Evolutionary conservation across 2,329 filamentous ascomycete genomes (phyloP), one percentile per base, ranked within the genome.

Genomic region (Chrysoporthe austroafricana): DNA sequence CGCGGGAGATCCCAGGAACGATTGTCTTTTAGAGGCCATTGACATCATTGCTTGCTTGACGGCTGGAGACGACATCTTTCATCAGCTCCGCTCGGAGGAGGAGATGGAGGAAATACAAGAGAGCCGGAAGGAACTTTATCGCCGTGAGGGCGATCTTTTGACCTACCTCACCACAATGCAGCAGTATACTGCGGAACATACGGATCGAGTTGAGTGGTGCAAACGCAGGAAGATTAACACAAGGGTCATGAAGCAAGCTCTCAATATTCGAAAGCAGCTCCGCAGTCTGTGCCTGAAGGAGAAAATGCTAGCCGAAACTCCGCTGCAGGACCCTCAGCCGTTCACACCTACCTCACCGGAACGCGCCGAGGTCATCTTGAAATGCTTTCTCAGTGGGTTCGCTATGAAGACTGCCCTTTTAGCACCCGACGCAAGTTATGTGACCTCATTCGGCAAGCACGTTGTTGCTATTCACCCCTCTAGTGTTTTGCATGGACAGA

Each of bases 21-120:
- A 92, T 72, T 96, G 94, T 72, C 80, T 97, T 1, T 78, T 90
- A 0, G 93, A 97, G 72, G 90, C 89, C 4, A 95, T 99, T 70
- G 96, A 98, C 74, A 90, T 97, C 66, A 91, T 91, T 46, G 82
- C 88, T 0, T 88, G 86, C 69, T 82, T 91, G 32, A 90, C 87
- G 0, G 82, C 86, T 0, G 88, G 88, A 54, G 86, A 89, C 62
- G 87, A 88, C 68, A 85, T 90, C 13, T 90, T 90, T 72, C 76
- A 87, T 13, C 86, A 88, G 58, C 77, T 88, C 0, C 85, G 86
- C 60, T 85, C 84, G 0, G 86, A 89, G 70, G 85, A 89, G 69
- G 82, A 79, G 2, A 79, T 79, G 32, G 86, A 89, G 63, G 81
- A 85, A 26, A 81, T 85, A 1, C 85, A 86, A 67, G 81, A 82